These are phyloP conservation scores for Pleurotus salmoneostramineus DNA, from an alignment of 768 basidiomycete genomes.

Conservation along the genomic window DNA sequence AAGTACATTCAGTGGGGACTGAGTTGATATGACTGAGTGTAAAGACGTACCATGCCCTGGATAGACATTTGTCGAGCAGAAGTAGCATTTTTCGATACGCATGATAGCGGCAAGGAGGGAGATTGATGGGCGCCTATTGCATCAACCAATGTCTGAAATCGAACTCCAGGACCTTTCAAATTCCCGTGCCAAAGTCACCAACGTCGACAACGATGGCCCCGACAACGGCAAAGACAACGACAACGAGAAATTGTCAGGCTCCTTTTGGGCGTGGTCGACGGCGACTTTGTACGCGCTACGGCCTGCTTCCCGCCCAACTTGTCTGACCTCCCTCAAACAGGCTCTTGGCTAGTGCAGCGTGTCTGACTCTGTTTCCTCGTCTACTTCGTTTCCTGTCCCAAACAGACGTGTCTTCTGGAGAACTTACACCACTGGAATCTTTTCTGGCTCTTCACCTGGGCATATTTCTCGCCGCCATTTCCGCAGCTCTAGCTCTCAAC, in stretches of 20 bases:
- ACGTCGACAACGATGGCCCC: too few relatives aligned
- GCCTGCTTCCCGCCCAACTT: background rate
- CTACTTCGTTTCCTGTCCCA: conserved; percentile 66
- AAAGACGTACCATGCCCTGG: conserved; percentile 80
- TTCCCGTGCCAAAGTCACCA: background rate
- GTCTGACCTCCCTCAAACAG: conserved; percentile 9
- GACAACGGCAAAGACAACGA: background rate
- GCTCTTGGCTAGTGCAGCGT: conserved; percentile 16
- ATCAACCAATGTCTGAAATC: conserved; percentile 1
- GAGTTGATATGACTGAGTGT: background rate
- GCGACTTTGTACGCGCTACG: background rate
- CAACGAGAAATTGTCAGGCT: background rate
- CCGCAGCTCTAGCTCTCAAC: conserved; percentile 54
- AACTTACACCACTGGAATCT: conserved; percentile 62
- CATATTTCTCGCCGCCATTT: conserved; percentile 52
- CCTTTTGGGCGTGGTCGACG: background rate
- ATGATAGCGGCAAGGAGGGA: conserved; percentile 34
- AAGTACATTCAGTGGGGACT: conserved; percentile 1
- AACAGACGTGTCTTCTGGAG: conserved; percentile 26
- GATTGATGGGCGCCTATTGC: background rate
- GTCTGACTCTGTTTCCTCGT: conserved; percentile 52
- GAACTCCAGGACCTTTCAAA: conserved; percentile 3
- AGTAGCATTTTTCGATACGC: conserved; percentile 98
- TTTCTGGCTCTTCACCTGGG: conserved; percentile 69
- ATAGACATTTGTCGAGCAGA: conserved; percentile 95